Base-by-base conservation (phyloP, 1,284 basidiomycete species). In the Heterobasidion irregulare region DNA sequence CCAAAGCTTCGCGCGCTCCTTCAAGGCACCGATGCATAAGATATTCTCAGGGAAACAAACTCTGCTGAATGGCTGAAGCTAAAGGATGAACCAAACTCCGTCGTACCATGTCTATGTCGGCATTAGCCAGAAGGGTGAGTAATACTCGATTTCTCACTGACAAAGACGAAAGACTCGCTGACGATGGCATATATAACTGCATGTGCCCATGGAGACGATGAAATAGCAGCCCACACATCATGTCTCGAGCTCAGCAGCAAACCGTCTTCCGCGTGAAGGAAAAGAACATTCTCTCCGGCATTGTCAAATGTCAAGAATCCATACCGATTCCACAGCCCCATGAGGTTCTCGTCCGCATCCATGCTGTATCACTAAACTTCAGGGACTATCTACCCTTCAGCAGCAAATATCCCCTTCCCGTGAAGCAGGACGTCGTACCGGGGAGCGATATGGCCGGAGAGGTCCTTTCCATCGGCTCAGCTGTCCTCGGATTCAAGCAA, bases 291-390 rank as follows among this genome's bases (percentile, higher is more conserved):
- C 44, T 44, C 13, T 8, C 16, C 34, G 19, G 19, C 47, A 51
- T 47, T 26, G 53, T 34, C 18, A 35, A 48, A 38, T 26, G 19
- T 6, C 12, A 16, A 26, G 36, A 49, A 32, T 47, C 53, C 26
- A 15, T 49, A n/a, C 53, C 53, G 8, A 44, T 33, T 16, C 53
- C 53, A 13, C 34, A 19, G 16, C 19, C 47, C 2, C 47, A 49
- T 34, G 44, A 54, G 32, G 44, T 47, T 32, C 53, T 54, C 53
- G 53, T 54, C 36, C 47, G 53, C 34, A 50, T 54, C 7, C 53
- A 45, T 44, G 47, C 53, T 26, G 53, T 54, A 19, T 50, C 53
- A 10, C 53, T 54, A n/a, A 54, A 54, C 36, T 54, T 41, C 35
- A 47, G 53, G 7, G 53, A 54, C n/a, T 26, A 50, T 35, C 47